Conservation (phyloP, 441 rosid genomes). For the Populus hybrid region DNA sequence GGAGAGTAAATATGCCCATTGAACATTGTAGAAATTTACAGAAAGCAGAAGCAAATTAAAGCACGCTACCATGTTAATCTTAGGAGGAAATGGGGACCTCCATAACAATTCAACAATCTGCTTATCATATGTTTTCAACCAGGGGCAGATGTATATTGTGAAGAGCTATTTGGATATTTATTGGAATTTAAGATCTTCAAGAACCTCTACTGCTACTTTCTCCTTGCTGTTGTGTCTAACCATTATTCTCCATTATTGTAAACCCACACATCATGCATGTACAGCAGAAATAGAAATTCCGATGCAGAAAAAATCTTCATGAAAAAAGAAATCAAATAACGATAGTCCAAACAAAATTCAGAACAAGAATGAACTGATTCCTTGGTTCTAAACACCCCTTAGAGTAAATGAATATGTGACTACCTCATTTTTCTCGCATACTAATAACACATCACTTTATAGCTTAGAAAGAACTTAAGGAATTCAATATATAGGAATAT, state of each 20-base stretch:
- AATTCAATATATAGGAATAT: background rate
- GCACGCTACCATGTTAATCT: background rate
- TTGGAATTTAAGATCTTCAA: too few species aligned
- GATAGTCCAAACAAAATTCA: background rate
- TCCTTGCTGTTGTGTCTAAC: background rate
- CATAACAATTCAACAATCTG: background rate
- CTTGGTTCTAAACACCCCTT: too few species aligned
- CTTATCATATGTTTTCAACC: conserved; percentile 5
- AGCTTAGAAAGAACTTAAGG: background rate
- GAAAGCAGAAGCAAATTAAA: background rate
- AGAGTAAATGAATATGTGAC: too few species aligned
- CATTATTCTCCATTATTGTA: background rate
- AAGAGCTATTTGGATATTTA: background rate
- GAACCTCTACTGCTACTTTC: background rate
- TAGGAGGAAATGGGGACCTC: background rate
- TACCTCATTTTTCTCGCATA: too few species aligned
- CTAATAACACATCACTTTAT: too few species aligned
- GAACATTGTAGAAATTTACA: background rate
- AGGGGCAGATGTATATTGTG: background rate
- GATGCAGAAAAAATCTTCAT: background rate
- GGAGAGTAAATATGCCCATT: background rate
- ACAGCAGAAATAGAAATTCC: background rate
- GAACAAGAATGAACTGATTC: too few species aligned
- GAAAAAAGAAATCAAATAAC: background rate
- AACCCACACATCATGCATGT: background rate